These are phyloP conservation scores for Diaporthe ampelina DNA, from an alignment of 2,329 filamentous ascomycete species.

Conservation along the genomic window DNA sequence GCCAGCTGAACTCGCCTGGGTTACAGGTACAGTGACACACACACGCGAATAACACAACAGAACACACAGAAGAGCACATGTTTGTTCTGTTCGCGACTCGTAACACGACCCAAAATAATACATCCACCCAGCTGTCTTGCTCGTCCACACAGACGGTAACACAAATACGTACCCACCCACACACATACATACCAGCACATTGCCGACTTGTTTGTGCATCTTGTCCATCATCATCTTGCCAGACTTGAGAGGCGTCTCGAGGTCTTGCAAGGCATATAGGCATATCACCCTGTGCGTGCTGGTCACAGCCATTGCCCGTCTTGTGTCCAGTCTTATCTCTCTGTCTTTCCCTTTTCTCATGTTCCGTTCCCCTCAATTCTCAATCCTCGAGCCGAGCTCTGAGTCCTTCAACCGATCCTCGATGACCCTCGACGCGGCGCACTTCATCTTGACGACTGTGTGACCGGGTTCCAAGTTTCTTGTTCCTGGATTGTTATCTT, in stretches of 20 bases:
- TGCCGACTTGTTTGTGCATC: slow-evolving; percentile 18
- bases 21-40: slow-evolving; percentile 28
- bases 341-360: too few species aligned
- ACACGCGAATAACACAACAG: background rate
- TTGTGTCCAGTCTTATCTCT: background rate
- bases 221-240: background rate
- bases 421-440: background rate
- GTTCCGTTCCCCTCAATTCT: background rate
- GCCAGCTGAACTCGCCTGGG: slow-evolving; percentile 26
- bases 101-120: slow-evolving; percentile 18
- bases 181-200: slow-evolving; percentile 19
- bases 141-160: background rate
- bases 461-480: slow-evolving; percentile 28
- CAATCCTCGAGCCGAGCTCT: slow-evolving; percentile 19
- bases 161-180: background rate
- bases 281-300: background rate
- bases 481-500: slow-evolving; percentile 23
- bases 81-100: slow-evolving; percentile 23
- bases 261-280: background rate
- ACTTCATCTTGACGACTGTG: slow-evolving; percentile 24
- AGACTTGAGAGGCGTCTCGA: background rate
- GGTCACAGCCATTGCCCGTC: background rate
- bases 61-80: background rate
- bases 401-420: background rate
- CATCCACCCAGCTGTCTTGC: background rate